Conservation (phyloP, 306 rosid species). For the Calophaca sinica region DNA sequence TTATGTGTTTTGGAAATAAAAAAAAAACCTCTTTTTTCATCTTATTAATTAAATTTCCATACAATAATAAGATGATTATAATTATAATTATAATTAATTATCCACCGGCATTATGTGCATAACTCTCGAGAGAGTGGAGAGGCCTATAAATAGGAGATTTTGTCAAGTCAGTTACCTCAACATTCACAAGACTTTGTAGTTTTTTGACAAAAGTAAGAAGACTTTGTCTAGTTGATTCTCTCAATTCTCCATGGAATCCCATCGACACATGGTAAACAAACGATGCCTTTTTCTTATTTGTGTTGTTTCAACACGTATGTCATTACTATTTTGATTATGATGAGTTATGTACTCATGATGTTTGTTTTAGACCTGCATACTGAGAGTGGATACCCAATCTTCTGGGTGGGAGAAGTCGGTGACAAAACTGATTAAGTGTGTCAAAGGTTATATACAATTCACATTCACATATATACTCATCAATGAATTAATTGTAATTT, state of each 20-base stretch:
- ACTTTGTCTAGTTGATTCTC: not conserved
- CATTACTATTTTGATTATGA: not conserved
- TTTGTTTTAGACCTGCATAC: conserved; percentile 32
- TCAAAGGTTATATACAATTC: conserved; percentile 38
- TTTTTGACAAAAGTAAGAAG: too few relatives aligned
- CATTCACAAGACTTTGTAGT: not conserved
- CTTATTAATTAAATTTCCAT: too few relatives aligned
- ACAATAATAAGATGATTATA: too few relatives aligned
- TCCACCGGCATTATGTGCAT: not conserved
- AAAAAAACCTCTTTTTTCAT: too few relatives aligned
- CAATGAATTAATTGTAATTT: not conserved
- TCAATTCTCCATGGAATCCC: conserved; percentile 25
- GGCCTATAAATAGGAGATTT: not conserved
- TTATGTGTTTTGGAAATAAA: too few relatives aligned
- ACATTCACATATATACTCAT: not conserved
- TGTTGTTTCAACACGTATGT: not conserved
- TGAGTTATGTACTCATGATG: not conserved
- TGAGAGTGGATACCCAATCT: conserved; percentile 42
- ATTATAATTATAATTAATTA: not conserved
- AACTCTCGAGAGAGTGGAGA: not conserved
- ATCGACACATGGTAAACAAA: conserved; percentile 28
- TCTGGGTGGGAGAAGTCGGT: conserved; percentile 41
- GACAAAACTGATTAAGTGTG: conserved; percentile 28
- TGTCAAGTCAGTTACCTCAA: conserved; percentile 2
- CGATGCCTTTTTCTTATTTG: not conserved